Percentiles rank a stretch among this genome's conserved stretches.
Evolutionary conservation across 345 rosid genomes (phyloP).

Genomic region (Gynandropsis gynandra): DNA sequence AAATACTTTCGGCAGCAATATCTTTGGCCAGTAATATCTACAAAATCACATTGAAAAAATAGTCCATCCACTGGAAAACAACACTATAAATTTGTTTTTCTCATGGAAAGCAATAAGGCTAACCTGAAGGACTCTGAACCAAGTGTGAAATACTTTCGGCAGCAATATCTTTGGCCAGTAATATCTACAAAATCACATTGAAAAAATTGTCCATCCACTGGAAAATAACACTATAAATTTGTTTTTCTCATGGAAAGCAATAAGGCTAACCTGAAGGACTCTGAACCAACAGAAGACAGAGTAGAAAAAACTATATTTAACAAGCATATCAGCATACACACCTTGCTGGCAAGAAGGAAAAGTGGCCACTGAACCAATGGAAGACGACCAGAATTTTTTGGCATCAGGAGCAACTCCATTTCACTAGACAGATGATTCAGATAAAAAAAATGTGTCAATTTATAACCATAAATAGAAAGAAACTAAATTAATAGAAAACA

Average conservation of each 20-base stretch:
- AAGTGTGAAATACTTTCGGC: constrained; percentile 61
- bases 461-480: constrained; percentile 2
- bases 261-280: constrained; percentile 4
- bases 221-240: not conserved
- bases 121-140: constrained; percentile 2
- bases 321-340: constrained; percentile 23
- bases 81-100: not conserved
- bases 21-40: constrained; percentile 90
- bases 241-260: constrained; percentile 14
- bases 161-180: constrained; percentile 88
- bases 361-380: constrained; percentile 93
- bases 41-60: constrained; percentile 5
- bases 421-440: constrained; percentile 42
- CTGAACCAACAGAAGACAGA: not conserved
- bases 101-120: constrained; percentile 13
- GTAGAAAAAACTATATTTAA: not conserved
- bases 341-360: constrained; percentile 99
- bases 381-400: constrained; percentile 78
- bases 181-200: constrained; percentile 41
- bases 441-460: constrained; percentile 4
- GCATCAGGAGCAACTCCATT: constrained; percentile 90
- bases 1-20: constrained; percentile 62
- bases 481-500: constrained; percentile 14
- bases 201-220: not conserved
- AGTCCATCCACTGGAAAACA: not conserved